Evolutionary conservation across 768 basidiomycete species (phyloP).

Genomic region (Chalciporus piperatus): DNA sequence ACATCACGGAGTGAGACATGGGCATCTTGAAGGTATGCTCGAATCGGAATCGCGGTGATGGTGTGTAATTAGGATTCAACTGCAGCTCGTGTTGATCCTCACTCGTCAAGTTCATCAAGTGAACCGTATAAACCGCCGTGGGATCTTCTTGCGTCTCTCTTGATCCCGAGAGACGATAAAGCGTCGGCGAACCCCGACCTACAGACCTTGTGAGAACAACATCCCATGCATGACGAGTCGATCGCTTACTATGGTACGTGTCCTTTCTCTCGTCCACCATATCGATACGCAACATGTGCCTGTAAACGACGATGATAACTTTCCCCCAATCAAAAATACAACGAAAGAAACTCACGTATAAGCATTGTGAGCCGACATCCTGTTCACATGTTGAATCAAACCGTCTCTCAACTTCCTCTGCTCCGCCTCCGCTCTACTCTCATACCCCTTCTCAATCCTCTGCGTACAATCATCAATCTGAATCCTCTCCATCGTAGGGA

Average conservation of each 20-base stretch:
- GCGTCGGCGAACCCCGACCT: neutral
- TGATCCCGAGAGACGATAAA: neutral
- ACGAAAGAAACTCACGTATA: conserved; percentile 9
- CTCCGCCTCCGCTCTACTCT: conserved; percentile 7
- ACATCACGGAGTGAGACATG: conserved; percentile 20
- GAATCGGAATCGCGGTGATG: conserved; percentile 21
- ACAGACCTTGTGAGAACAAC: neutral
- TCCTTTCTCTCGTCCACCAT: conserved; percentile 1
- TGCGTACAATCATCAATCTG: neutral
- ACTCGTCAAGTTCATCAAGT: conserved; percentile 9
- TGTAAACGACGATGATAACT: neutral
- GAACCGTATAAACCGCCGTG: conserved; percentile 8
- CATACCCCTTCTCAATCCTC: neutral
- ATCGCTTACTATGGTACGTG: neutral
- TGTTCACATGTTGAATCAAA: conserved; percentile 22
- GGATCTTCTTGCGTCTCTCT: conserved; percentile 5
- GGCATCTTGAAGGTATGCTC: conserved; percentile 17
- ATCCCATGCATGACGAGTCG: neutral
- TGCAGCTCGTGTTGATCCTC: conserved; percentile 28
- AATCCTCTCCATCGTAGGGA: conserved; percentile 5
- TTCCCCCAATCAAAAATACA: neutral
- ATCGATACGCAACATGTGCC: conserved; percentile 10
- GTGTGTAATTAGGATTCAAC: conserved; percentile 18
- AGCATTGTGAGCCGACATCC: neutral
- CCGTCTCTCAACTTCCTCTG: conserved; percentile 7